These are phyloP conservation scores for Xylaria sp. DNA, from an alignment of 2,329 filamentous ascomycete genomes.

Conservation along the genomic window DNA sequence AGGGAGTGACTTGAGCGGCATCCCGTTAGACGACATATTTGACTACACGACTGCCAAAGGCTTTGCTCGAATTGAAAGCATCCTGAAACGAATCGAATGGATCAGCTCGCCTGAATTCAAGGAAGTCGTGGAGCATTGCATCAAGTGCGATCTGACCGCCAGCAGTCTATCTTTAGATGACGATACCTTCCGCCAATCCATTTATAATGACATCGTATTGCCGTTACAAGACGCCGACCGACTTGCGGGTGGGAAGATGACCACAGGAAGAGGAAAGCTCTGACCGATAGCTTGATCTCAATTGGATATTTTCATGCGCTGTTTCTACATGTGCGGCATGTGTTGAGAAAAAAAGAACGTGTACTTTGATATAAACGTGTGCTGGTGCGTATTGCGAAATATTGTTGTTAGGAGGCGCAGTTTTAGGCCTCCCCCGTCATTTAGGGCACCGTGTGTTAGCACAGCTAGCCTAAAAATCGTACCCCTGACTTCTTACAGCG, in stretches of 20 bases:
- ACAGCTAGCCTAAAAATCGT: too few relatives aligned
- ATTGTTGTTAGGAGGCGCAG: too few relatives aligned
- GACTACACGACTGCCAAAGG: conserved; percentile 30
- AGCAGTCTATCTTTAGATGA: conserved; percentile 29
- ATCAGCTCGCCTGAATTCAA: conserved; percentile 24
- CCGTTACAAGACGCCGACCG: conserved; percentile 34
- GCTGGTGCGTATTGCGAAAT: too few relatives aligned
- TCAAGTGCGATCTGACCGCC: conserved; percentile 34
- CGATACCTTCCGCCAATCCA: conserved; percentile 31
- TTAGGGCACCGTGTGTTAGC: too few relatives aligned
- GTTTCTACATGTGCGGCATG: too few relatives aligned
- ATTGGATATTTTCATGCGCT: too few relatives aligned
- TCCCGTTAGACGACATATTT: conserved; percentile 28
- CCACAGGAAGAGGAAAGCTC: background rate
- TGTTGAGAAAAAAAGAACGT: too few relatives aligned
- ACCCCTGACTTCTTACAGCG: too few relatives aligned
- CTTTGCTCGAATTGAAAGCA: conserved; percentile 22
- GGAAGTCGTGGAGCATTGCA: conserved; percentile 32
- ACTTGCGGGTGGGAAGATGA: conserved; percentile 28
- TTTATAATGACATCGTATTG: conserved; percentile 34
- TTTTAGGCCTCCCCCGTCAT: too few relatives aligned
- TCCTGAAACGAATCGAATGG: conserved; percentile 30
- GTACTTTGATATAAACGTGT: too few relatives aligned
- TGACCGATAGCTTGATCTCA: too few relatives aligned
- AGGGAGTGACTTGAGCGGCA: conserved; percentile 12